These are phyloP conservation scores for Cicer bijugum DNA, from an alignment of 306 rosid genomes.

Conservation along the genomic window DNA sequence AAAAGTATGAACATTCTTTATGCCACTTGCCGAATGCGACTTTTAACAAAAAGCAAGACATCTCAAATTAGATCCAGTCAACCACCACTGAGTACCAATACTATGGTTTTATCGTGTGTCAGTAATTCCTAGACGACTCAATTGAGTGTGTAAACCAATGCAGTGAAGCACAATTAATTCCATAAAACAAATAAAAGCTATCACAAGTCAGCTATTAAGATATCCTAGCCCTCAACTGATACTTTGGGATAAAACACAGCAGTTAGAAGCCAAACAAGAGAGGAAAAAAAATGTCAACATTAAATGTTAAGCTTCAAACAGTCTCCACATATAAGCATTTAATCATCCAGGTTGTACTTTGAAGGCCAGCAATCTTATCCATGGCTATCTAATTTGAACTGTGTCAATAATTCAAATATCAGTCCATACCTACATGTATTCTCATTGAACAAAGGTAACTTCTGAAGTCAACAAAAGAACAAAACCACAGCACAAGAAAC, in stretches of 20 bases:
- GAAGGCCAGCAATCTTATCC: neutral
- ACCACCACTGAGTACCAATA: constrained; percentile 8
- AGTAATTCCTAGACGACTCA: neutral
- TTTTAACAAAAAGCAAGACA: constrained; percentile 6
- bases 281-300: neutral
- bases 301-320: constrained; percentile 9
- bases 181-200: neutral
- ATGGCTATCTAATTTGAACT: neutral
- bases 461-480: constrained; percentile 2
- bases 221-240: too few relatives aligned
- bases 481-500: neutral
- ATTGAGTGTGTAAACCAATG: neutral
- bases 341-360: neutral
- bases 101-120: neutral
- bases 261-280: too few relatives aligned
- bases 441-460: neutral
- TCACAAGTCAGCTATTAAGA: too few relatives aligned
- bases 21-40: neutral
- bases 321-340: neutral
- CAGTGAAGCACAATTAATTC: constrained; percentile 15
- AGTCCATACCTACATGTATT: constrained; percentile 5
- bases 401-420: neutral
- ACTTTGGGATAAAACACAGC: too few relatives aligned
- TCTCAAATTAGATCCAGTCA: constrained; percentile 17
- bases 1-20: constrained; percentile 13